Evolutionary conservation across 345 rosid species (phyloP), one percentile per base, ranked within the genome.

Genomic region (Dipteronia sinensis): DNA sequence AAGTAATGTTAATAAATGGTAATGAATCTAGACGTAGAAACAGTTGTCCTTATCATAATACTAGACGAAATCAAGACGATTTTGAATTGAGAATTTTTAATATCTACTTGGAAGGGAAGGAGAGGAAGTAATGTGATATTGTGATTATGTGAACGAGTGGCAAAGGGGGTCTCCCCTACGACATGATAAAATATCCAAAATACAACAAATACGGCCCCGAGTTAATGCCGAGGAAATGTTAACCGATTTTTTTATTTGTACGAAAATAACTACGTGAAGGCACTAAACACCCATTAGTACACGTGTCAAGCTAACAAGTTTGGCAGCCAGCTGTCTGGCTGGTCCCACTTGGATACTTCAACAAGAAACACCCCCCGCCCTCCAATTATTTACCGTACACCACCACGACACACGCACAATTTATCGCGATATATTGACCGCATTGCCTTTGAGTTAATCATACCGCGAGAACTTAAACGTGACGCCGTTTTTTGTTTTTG

Each of bases 271-370:
- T 56, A 80, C 87, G 89, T 77, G 89, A 84, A 88, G 90, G 87
- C 87, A 89, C 81, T 63, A 73, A 89, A 90, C 81, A 82, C 86
- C 83, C 78, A 79, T 77, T 71, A 9, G 82, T 6, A 85, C 95
- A 89, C 91, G 93, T 90, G 97, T 86, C 87, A 71, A 63, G 44
- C 46, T 71, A 51, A 49, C 12, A 59, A 75, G 82, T 62, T 76
- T 78, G 86, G 79, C 58, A 79, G 82, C 88, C 88, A 85, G 86
- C 87, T 83, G 83, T 62, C 58, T n/a, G n/a, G 82, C 66, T 64
- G 83, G 86, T 75, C 86, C 87, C 82, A 74, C 64, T 61, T 65
- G 76, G 71, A 68, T 38, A 59, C 53, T 69, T n/a, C 3, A 31
- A 58, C 29, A 56, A 79, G 31, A 82, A 73, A 27, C 58, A 1